Base-by-base conservation (phyloP, 495 filamentous ascomycete species). In the Talaromyces thailandensis region DNA sequence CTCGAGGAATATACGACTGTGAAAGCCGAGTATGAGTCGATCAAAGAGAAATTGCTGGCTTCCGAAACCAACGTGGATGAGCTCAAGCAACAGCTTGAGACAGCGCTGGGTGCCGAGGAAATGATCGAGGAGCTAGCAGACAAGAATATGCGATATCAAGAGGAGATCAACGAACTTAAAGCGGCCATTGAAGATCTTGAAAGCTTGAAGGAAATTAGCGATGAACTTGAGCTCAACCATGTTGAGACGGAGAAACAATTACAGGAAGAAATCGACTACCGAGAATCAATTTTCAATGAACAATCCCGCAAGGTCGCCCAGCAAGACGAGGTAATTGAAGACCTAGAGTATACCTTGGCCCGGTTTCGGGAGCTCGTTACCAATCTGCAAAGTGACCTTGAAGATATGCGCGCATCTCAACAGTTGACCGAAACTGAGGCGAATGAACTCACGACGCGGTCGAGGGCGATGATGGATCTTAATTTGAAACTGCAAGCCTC, bases 171-270 rank as follows among this genome's bases (percentile, higher is more conserved):
- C 61, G 87, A 96, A 65, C 81, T 97, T 56, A 85, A 87, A 63
- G 82, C 83, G 24, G 84, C 85, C 1, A 88, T 97, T 61, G 88
- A 93, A 59, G 92, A 97, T 57, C 77, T 97, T 2, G 90, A 96
- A 69, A 85, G 81, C 31, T 72, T 98, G 53, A 93, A 92, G 69
- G 94, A 98, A 64, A 84, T 98, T 56, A 92, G 88, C 65, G 93
- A 98, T 65, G 95, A 98, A 70, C 82, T 98, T 9, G 93, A 97
- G 69, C 85, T 90, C 67, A 96, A 96, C 66, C 92, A 96, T 71
- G 82, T 92, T 14, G 92, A 96, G 68, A 89, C 90, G 11, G 91
- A 93, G 67, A 96, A 92, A 68, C 92, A 98, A 70, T 84, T 98
- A 73, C 92, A 95, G 71, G 91, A 94, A 62, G 93, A 96, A 65